A percentile compares a stretch with the other conserved stretches of the same genome.
Conservation (phyloP, 805 yeast genomes). For the Saccharomycopsis amapae region DNA sequence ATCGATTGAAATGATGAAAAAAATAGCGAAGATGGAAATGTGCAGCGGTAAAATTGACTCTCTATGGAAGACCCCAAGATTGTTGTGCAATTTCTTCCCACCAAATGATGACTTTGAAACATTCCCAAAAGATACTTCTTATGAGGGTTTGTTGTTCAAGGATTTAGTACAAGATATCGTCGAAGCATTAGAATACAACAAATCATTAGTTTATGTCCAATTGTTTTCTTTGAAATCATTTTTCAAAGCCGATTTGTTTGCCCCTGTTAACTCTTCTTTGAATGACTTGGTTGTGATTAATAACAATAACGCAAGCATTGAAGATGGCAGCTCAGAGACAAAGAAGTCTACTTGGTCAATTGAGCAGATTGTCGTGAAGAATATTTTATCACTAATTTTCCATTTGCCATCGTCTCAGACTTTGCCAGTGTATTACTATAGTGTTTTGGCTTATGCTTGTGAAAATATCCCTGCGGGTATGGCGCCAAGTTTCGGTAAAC, state of each 20-base stretch:
- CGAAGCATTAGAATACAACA: constrained; percentile 79
- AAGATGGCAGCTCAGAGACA: constrained; percentile 21
- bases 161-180: constrained; percentile 73
- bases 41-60: constrained; percentile 50
- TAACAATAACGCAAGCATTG: constrained; percentile 31
- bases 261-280: constrained; percentile 68
- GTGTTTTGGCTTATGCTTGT: constrained; percentile 82
- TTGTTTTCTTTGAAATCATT: constrained; percentile 66
- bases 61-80: constrained; percentile 61
- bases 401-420: constrained; percentile 62
- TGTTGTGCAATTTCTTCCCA: constrained; percentile 52
- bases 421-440: constrained; percentile 71
- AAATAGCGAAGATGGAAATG: constrained; percentile 29
- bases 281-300: constrained; percentile 51
- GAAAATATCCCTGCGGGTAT: constrained; percentile 71
- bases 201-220: constrained; percentile 80
- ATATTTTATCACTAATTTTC: constrained; percentile 70
- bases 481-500: constrained; percentile 93
- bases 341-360: constrained; percentile 71
- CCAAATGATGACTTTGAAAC: constrained; percentile 53
- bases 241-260: constrained; percentile 58
- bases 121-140: constrained; percentile 45
- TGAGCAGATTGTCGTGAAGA: constrained; percentile 84
- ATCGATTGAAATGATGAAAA: constrained; percentile 30
- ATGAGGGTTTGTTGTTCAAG: constrained; percentile 56